Percentiles rank a stretch among this genome's conserved stretches.
Evolutionary conservation across 805 yeast species (phyloP).

Genomic region (Torulaspora delbrueckii): DNA sequence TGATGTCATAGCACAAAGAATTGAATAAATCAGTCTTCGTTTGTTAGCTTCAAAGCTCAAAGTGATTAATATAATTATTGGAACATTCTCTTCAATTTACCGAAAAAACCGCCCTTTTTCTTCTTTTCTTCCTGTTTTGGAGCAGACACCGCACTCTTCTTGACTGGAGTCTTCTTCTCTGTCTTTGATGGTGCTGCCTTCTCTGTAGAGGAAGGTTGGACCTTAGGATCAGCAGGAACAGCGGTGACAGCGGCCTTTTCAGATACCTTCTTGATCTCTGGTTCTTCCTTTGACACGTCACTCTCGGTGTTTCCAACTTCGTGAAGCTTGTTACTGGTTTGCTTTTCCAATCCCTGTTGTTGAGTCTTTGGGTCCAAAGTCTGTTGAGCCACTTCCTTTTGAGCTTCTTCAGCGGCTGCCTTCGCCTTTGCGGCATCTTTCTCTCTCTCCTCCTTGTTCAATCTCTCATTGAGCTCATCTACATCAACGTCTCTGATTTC

Average conservation of each 20-base stretch:
- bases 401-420: constrained; percentile 6
- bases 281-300: constrained; percentile 15
- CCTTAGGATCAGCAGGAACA: constrained; percentile 4
- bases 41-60: too few relatives aligned
- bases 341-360: constrained; percentile 24
- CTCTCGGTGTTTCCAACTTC: constrained; percentile 32
- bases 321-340: constrained; percentile 14
- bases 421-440: constrained; percentile 9
- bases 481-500: constrained; percentile 54
- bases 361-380: constrained; percentile 20
- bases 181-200: constrained; percentile 3
- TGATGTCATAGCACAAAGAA: not conserved
- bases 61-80: not conserved
- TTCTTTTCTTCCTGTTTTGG: constrained; percentile 12
- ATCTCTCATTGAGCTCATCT: constrained; percentile 49
- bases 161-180: constrained; percentile 5
- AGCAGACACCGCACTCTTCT: constrained; percentile 4
- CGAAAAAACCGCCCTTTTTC: constrained; percentile 17
- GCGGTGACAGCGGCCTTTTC: constrained; percentile 8
- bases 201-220: constrained; percentile 2
- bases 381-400: constrained; percentile 5
- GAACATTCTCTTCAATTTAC: constrained; percentile 15
- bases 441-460: constrained; percentile 23
- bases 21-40: not conserved
- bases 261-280: constrained; percentile 1